phyloP scores from a whole-genome alignment of 768 basidiomycete species.

The Basidioascus undulatus region DNA sequence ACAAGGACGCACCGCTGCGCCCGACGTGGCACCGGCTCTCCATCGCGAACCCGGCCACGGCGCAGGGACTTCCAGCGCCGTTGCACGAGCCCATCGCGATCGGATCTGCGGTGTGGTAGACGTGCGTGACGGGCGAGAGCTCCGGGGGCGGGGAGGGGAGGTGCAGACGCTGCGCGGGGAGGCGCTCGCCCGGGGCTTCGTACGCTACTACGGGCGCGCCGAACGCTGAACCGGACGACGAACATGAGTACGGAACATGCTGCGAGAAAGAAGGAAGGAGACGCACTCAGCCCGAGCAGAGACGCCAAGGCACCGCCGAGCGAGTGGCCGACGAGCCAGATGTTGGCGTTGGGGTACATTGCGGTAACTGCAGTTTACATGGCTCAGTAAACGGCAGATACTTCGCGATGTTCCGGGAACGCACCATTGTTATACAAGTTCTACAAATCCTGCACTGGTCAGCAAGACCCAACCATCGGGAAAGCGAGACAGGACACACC shows the following conservation, averaged over 20 bases:
- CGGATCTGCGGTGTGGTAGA: slow-evolving; percentile 85
- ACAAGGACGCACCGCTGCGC: too few species aligned
- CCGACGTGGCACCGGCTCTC: slow-evolving; percentile 77
- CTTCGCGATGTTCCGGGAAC: too few species aligned
- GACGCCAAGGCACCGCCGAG: slow-evolving; percentile 69
- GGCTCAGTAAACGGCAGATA: too few species aligned
- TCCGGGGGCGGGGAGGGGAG: slow-evolving; percentile 58
- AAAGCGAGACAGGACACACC: too few species aligned
- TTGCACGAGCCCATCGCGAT: slow-evolving; percentile 68
- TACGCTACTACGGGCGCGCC: slow-evolving; percentile 76
- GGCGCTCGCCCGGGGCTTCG: slow-evolving; percentile 66
- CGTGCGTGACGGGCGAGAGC: slow-evolving; percentile 37
- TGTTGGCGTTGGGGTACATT: slow-evolving; percentile 68
- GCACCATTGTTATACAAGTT: too few species aligned
- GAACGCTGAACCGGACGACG: too few species aligned
- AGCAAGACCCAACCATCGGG: too few species aligned
- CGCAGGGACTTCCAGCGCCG: slow-evolving; percentile 51
- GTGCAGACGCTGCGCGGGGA: slow-evolving; percentile 57
- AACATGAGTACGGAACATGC: too few species aligned
- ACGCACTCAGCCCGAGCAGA: slow-evolving; percentile 55
- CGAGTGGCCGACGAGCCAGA: slow-evolving; percentile 64
- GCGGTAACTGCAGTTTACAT: too few species aligned
- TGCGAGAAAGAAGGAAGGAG: too few species aligned
- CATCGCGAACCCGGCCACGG: slow-evolving; percentile 63
- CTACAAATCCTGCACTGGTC: too few species aligned